A percentile compares a stretch with the other conserved stretches of the same genome.
These are phyloP conservation scores for Prosopis cineraria DNA, from an alignment of 306 rosid genomes.

Conservation along the genomic window DNA sequence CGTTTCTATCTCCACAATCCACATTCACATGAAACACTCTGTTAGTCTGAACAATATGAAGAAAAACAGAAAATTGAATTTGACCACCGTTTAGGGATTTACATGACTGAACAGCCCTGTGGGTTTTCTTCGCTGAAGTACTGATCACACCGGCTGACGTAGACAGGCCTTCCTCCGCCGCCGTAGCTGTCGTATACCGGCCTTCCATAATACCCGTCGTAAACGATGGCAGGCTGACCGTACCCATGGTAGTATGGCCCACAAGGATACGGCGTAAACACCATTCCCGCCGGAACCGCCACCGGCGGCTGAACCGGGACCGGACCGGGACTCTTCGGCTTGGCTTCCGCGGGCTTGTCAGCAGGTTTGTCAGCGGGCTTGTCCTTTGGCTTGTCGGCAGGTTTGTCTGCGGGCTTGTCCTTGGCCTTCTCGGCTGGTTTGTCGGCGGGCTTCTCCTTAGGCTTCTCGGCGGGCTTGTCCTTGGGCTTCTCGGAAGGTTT, in stretches of 20 bases:
- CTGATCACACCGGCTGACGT: slow-evolving; percentile 48
- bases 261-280: slow-evolving; percentile 31
- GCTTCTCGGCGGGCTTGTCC: slow-evolving; percentile 15
- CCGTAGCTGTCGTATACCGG: slow-evolving; percentile 64
- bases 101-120: slow-evolving; percentile 55
- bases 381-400: background rate
- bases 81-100: background rate
- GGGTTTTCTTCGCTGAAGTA: slow-evolving; percentile 58
- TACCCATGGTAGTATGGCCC: slow-evolving; percentile 46
- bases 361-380: background rate
- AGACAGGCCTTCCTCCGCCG: slow-evolving; percentile 39
- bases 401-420: background rate
- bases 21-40: slow-evolving; percentile 3
- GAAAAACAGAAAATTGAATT: background rate
- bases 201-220: slow-evolving; percentile 46
- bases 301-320: background rate
- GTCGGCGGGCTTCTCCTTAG: no score
- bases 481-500: slow-evolving; percentile 25
- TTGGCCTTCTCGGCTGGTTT: slow-evolving; percentile 49
- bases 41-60: background rate
- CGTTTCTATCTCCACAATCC: background rate
- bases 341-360: background rate
- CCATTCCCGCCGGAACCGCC: slow-evolving; percentile 24
- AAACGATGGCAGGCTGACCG: slow-evolving; percentile 37
- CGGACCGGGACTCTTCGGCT: background rate